These are phyloP conservation scores for Colletotrichum tamarilloi DNA, from an alignment of 2,329 filamentous ascomycete species.

Conservation along the genomic window DNA sequence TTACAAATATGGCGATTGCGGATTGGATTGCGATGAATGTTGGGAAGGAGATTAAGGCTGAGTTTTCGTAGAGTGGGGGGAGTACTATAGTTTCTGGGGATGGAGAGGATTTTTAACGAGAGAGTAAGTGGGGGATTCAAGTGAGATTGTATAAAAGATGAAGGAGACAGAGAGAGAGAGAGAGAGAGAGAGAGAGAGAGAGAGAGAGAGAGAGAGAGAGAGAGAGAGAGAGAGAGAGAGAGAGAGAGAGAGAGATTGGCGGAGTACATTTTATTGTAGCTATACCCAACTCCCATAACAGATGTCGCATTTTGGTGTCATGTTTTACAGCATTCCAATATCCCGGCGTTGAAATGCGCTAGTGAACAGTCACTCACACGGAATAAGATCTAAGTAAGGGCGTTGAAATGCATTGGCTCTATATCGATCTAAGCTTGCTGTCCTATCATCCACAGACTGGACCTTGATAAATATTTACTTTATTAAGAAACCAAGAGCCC, in stretches of 20 bases:
- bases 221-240: background rate
- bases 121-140: background rate
- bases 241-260: background rate
- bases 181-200: background rate
- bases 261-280: background rate
- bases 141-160: background rate
- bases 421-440: no score
- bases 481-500: no score
- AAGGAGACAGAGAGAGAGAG: background rate
- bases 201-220: no score
- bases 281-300: background rate
- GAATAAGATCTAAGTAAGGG: no score
- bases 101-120: background rate
- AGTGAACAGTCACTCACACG: no score
- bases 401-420: no score
- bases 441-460: no score
- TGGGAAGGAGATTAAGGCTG: slow-evolving; percentile 54
- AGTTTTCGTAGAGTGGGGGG: background rate
- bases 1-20: slow-evolving; percentile 78
- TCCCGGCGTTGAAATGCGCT: no score
- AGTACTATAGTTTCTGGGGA: no score
- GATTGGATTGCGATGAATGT: slow-evolving; percentile 72
- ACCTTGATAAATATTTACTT: no score
- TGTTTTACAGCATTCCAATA: background rate
- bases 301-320: background rate